Evolutionary conservation across 2,329 filamentous ascomycete species (phyloP).

Genomic region (Fusarium avenaceum): DNA sequence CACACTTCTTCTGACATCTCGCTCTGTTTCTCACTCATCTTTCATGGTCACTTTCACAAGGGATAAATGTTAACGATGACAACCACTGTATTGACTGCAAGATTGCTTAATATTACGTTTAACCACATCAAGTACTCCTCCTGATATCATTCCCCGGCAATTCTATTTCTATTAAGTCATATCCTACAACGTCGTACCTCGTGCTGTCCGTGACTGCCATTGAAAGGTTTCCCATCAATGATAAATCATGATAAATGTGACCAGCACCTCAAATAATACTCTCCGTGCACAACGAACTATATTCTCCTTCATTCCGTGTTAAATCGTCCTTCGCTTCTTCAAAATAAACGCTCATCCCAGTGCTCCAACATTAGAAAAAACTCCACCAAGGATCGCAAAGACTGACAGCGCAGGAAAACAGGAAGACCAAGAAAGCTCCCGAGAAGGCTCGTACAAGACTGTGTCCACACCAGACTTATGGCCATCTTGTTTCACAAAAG

Average conservation of each 20-base stretch:
- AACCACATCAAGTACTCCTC: constrained; percentile 12
- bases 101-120: constrained; percentile 25
- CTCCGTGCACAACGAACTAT: constrained; percentile 2
- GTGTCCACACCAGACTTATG: constrained; percentile 32
- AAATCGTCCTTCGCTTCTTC: constrained; percentile 26
- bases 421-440: constrained; percentile 23
- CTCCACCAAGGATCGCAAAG: constrained; percentile 35
- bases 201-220: constrained; percentile 23
- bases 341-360: constrained; percentile 45
- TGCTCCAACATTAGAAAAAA: constrained; percentile 44
- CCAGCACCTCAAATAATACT: constrained; percentile 12
- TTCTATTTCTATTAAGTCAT: constrained; percentile 46
- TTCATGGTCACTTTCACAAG: not conserved
- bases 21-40: too few species aligned
- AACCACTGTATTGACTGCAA: not conserved
- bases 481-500: constrained; percentile 35
- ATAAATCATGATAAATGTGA: constrained; percentile 6
- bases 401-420: constrained; percentile 23
- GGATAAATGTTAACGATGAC: not conserved
- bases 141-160: constrained; percentile 14
- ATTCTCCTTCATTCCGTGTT: constrained; percentile 6
- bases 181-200: constrained; percentile 43
- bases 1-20: too few species aligned
- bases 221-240: constrained; percentile 5
- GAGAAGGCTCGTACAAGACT: constrained; percentile 33